Conservation (phyloP, 2,329 filamentous ascomycete genomes). For the Colletotrichum sp. region DNA sequence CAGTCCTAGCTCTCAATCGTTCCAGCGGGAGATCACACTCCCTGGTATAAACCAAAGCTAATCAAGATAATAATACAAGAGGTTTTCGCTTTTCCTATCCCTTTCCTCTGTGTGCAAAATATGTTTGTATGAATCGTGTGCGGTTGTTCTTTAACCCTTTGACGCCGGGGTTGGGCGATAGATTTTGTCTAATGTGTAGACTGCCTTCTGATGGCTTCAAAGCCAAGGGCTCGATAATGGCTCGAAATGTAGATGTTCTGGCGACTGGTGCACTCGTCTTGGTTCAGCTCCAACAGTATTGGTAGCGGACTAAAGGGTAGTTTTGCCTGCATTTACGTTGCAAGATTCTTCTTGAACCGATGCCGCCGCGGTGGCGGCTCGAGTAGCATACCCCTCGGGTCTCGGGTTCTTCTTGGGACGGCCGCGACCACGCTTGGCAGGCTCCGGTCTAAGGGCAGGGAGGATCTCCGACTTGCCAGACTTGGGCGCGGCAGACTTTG, state of each 20-base stretch:
- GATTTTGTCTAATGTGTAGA: neutral
- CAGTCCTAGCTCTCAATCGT: neutral
- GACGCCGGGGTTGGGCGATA: neutral
- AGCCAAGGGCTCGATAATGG: neutral
- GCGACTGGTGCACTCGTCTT: neutral
- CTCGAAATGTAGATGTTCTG: neutral
- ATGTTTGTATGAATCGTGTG: neutral
- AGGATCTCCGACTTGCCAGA: neutral
- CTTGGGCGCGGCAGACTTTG: neutral
- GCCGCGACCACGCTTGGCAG: neutral
- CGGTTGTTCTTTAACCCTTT: neutral
- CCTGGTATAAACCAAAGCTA: constrained; percentile 9
- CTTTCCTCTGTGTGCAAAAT: neutral
- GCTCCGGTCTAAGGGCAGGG: neutral
- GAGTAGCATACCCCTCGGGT: neutral
- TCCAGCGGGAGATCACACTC: neutral
- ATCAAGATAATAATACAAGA: constrained; percentile 14
- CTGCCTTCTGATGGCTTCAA: neutral
- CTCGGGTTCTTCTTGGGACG: neutral
- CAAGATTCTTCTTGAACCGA: neutral
- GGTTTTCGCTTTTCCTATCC: neutral
- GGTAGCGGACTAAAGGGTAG: neutral
- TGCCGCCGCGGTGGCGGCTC: neutral
- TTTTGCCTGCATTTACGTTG: neutral
- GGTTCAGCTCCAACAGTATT: neutral